Evolutionary conservation across 1,284 basidiomycete genomes (phyloP).

Genomic region (Limonomyces culmigenus): DNA sequence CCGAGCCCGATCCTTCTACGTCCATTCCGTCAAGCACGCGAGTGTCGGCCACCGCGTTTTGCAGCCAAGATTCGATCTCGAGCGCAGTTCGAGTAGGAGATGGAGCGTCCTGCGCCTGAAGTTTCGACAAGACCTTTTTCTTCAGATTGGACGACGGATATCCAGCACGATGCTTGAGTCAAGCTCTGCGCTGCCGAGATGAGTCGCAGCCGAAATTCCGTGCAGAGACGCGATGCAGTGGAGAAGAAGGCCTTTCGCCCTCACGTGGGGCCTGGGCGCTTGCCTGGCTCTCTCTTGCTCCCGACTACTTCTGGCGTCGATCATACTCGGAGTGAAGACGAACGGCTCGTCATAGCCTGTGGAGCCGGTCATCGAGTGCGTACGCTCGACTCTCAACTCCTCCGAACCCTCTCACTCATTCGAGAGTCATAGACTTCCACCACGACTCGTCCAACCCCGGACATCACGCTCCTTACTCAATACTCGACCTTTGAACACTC

Average conservation of each 20-base stretch:
- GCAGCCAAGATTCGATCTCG: constrained; percentile 1
- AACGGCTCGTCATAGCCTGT: no score
- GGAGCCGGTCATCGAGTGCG: no score
- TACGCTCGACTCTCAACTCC: no score
- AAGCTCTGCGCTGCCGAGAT: background rate
- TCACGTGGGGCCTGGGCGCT: background rate
- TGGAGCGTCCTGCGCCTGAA: background rate
- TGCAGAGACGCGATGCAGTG: background rate
- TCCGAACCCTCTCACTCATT: no score
- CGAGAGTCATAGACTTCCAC: no score
- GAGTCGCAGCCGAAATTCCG: no score
- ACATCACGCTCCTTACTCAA: no score
- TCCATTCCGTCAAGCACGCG: constrained; percentile 12
- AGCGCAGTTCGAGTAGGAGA: background rate
- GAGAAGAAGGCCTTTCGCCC: background rate
- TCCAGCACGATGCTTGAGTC: background rate
- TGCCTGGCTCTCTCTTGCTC: background rate
- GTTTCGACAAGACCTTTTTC: background rate
- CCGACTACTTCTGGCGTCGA: background rate
- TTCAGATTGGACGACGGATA: background rate
- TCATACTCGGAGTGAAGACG: no score
- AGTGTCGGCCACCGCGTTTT: background rate
- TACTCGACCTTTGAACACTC: no score
- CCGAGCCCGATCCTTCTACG: constrained; percentile 2
- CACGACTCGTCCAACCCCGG: no score